These are phyloP conservation scores for Setaria italica DNA, from an alignment of 202 grass and related monocot genomes.

Conservation along the genomic window DNA sequence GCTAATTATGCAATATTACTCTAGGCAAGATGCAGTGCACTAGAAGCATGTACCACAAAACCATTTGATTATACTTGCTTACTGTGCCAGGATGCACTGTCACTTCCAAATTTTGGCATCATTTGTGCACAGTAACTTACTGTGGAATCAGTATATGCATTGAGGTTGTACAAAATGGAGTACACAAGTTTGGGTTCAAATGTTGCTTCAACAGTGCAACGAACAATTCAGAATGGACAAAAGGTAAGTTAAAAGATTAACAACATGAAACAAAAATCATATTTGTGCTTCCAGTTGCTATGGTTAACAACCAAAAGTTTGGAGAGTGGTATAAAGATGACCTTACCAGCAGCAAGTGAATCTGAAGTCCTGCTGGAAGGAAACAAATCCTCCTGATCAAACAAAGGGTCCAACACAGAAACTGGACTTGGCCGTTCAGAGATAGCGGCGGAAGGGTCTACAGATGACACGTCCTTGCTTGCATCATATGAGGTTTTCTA, in stretches of 20 bases:
- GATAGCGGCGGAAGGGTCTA: constrained; percentile 51
- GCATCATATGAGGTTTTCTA: constrained; percentile 72
- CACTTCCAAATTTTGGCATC: background rate
- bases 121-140: constrained; percentile 17
- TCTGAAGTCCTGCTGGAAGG: constrained; percentile 42
- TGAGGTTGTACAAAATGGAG: background rate
- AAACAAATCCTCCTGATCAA: constrained; percentile 72
- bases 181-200: background rate
- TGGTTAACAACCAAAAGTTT: constrained; percentile 34
- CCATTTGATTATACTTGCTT: constrained; percentile 29
- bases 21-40: background rate
- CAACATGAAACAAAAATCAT: constrained; percentile 17
- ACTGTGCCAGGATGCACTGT: background rate
- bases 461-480: constrained; percentile 60
- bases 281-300: constrained; percentile 17
- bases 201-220: background rate
- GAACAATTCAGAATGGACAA: background rate
- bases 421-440: constrained; percentile 77
- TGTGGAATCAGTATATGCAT: background rate
- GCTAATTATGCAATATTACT: background rate
- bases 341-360: constrained; percentile 62
- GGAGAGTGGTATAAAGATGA: constrained; percentile 18
- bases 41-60: constrained; percentile 11
- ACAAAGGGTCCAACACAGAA: constrained; percentile 73
- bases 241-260: background rate